Evolutionary conservation across 768 basidiomycete species (phyloP).

Genomic region (Russula foetens): DNA sequence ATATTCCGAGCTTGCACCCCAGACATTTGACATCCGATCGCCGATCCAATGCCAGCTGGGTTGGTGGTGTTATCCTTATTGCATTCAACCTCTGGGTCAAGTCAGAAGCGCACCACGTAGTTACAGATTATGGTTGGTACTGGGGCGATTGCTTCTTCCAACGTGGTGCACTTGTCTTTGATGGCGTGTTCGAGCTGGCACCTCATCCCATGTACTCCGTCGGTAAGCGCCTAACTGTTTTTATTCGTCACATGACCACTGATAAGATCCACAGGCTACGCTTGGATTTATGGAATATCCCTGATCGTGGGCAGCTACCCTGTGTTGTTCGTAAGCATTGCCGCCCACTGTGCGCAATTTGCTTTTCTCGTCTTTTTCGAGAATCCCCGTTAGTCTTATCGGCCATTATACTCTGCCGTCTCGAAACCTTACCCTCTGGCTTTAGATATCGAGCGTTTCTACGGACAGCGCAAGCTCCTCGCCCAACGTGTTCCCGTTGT

Average conservation of each 20-base stretch:
- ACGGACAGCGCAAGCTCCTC: conserved; percentile 87
- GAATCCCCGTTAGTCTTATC: conserved; percentile 74
- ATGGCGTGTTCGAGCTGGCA: conserved; percentile 93
- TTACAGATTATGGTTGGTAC: conserved; percentile 98
- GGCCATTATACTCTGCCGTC: background rate
- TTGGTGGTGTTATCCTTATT: conserved; percentile 77
- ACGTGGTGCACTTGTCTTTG: conserved; percentile 89
- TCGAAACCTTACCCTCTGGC: background rate
- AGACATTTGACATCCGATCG: conserved; percentile 3
- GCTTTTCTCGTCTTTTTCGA: conserved; percentile 94
- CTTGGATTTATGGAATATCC: conserved; percentile 95
- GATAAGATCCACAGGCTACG: conserved; percentile 53
- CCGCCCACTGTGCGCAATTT: conserved; percentile 93
- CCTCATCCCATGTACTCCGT: conserved; percentile 97
- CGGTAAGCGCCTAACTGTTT: conserved; percentile 30
- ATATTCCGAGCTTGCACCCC: background rate
- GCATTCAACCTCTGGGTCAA: conserved; percentile 98
- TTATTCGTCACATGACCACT: background rate
- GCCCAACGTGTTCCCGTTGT: conserved; percentile 70
- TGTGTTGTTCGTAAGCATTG: conserved; percentile 89
- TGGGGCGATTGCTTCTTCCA: conserved; percentile 94
- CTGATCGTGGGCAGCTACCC: conserved; percentile 84
- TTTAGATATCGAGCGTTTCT: conserved; percentile 88
- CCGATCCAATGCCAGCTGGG: conserved; percentile 49
- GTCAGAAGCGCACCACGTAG: conserved; percentile 92